phyloP scores from a whole-genome alignment of 768 basidiomycete species.

The Podaxis sp. region DNA sequence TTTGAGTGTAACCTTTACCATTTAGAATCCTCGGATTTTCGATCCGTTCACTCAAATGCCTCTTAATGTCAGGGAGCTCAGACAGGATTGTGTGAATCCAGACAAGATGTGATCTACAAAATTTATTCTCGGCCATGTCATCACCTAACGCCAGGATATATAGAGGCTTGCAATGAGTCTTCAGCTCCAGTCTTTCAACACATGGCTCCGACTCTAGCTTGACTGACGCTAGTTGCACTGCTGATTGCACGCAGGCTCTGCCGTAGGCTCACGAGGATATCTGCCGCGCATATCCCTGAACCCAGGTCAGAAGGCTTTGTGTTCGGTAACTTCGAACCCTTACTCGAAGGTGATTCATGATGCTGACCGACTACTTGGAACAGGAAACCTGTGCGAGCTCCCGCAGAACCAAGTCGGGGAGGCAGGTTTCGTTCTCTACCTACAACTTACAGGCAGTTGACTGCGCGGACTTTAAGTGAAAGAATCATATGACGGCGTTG shows the following conservation, averaged over 20 bases:
- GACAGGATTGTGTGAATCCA: not conserved
- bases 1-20: not conserved
- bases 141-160: not conserved
- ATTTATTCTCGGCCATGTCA: not conserved
- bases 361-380: not conserved
- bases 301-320: slow-evolving; percentile 33
- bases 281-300: slow-evolving; percentile 29
- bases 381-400: slow-evolving; percentile 26
- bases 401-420: slow-evolving; percentile 30
- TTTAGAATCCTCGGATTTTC: not conserved
- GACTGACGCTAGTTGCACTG: slow-evolving; percentile 10
- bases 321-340: slow-evolving; percentile 26
- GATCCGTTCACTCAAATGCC: not conserved
- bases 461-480: slow-evolving; percentile 37
- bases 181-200: not conserved
- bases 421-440: slow-evolving; percentile 14
- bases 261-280: slow-evolving; percentile 26
- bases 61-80: not conserved
- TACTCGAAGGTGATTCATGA: not conserved
- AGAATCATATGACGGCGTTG: slow-evolving; percentile 35
- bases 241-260: slow-evolving; percentile 22
- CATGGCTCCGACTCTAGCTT: slow-evolving; percentile 12
- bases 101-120: not conserved
- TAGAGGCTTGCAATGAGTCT: not conserved
- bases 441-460: not conserved